phyloP scores from a whole-genome alignment of 768 basidiomycete species.

The Gloeostereum incarnatum region DNA sequence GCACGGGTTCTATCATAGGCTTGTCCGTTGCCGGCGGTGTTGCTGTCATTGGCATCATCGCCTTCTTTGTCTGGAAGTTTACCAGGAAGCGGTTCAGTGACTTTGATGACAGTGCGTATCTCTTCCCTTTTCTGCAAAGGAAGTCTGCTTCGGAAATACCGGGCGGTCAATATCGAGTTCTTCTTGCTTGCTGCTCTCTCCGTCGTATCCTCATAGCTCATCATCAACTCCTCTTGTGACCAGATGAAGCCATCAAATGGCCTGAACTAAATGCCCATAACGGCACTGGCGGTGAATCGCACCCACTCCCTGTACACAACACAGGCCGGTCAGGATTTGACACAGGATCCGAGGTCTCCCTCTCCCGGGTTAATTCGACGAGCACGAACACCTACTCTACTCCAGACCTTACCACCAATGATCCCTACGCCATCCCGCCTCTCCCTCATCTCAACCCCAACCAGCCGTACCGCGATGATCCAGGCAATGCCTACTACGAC shows the following conservation, averaged over 20 bases:
- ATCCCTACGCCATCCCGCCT: slow-evolving; percentile 80
- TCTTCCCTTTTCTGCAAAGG: slow-evolving; percentile 2
- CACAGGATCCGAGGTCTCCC: slow-evolving; percentile 48
- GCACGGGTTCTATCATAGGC: slow-evolving; percentile 70
- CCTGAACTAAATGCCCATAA: slow-evolving; percentile 71
- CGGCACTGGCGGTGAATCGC: slow-evolving; percentile 33
- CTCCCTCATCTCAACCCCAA: slow-evolving; percentile 75
- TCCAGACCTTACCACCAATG: slow-evolving; percentile 42
- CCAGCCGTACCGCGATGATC: slow-evolving; percentile 62
- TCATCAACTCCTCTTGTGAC: slow-evolving; percentile 4
- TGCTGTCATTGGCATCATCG: slow-evolving; percentile 59
- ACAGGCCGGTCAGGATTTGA: slow-evolving; percentile 72
- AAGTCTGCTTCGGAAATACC: no score
- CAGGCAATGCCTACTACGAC: slow-evolving; percentile 57
- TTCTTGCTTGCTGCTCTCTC: no score
- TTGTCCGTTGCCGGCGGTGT: slow-evolving; percentile 77
- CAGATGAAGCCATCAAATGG: slow-evolving; percentile 87
- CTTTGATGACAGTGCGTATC: slow-evolving; percentile 70
- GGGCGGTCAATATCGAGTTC: no score
- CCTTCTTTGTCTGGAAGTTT: slow-evolving; percentile 82
- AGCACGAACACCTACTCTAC: slow-evolving; percentile 37
- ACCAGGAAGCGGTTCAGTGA: slow-evolving; percentile 68
- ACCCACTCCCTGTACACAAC: slow-evolving; percentile 59
- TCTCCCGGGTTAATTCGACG: slow-evolving; percentile 40
- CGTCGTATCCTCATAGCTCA: slow-evolving; percentile 6